Conservation (phyloP, 2,329 filamentous ascomycete genomes). For the Dendrostoma leiphaemia region DNA sequence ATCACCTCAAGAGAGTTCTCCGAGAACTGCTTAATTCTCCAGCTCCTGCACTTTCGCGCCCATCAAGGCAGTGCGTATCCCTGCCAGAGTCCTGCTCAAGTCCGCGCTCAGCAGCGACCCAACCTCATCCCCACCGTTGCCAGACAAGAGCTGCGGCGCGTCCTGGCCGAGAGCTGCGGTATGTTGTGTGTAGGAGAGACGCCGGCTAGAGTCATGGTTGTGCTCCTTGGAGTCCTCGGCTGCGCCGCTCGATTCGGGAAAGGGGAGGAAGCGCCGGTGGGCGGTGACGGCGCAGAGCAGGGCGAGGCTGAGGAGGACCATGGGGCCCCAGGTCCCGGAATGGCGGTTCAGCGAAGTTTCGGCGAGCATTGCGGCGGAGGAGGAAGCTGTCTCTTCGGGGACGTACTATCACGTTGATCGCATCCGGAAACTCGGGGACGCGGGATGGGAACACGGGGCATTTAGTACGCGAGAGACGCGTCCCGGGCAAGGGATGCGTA, state of each 20-base stretch:
- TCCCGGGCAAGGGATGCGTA: too few species aligned
- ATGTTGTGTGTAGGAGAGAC: neutral
- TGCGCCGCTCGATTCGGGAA: neutral
- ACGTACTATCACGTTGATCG: too few species aligned
- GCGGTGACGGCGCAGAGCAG: constrained; percentile 6
- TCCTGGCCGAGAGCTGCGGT: neutral
- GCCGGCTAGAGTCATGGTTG: neutral
- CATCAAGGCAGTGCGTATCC: neutral
- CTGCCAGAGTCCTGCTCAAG: neutral
- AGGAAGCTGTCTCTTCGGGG: too few species aligned
- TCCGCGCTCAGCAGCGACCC: neutral
- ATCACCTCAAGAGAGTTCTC: too few species aligned
- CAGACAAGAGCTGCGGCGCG: too few species aligned
- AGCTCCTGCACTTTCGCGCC: neutral
- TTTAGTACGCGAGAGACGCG: too few species aligned
- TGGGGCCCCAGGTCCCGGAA: neutral
- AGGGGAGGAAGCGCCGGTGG: constrained; percentile 4
- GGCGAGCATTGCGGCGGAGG: too few species aligned
- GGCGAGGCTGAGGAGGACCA: neutral
- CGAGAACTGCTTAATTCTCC: neutral
- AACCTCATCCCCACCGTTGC: neutral
- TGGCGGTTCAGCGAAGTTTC: neutral
- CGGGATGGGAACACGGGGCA: too few species aligned
- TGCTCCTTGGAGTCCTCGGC: neutral
- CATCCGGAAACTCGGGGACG: too few species aligned